Percentiles rank a stretch among this genome's conserved stretches.
phyloP scores from a whole-genome alignment of 2,329 filamentous ascomycete species.

The Pseudogymnoascus sp. region DNA sequence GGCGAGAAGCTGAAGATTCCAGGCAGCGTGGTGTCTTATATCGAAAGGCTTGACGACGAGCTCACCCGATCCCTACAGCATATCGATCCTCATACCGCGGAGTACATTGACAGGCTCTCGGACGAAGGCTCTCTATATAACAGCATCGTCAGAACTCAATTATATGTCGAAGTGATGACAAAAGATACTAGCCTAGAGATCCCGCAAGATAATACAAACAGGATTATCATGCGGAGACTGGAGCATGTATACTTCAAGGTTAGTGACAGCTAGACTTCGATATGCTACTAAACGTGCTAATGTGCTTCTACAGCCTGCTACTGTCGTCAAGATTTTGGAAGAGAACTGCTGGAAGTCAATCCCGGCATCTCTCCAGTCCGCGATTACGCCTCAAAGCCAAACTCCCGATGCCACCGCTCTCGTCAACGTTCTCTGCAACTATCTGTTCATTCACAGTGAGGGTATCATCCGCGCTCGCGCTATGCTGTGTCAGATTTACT shows the following conservation, averaged over 20 bases:
- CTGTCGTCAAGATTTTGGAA: constrained; percentile 89
- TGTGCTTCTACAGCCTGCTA: constrained; percentile 54
- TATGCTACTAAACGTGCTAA: constrained; percentile 21
- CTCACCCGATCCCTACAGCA: constrained; percentile 93
- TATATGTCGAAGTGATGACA: constrained; percentile 80
- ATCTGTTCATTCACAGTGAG: constrained; percentile 89
- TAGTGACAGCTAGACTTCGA: constrained; percentile 23
- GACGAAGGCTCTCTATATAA: constrained; percentile 90
- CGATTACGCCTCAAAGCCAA: constrained; percentile 67
- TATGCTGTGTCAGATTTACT: constrained; percentile 98
- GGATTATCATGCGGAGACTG: constrained; percentile 83
- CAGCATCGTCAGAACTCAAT: constrained; percentile 76
- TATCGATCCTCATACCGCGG: constrained; percentile 96
- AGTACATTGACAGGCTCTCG: constrained; percentile 91
- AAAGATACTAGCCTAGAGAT: constrained; percentile 64
- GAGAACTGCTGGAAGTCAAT: constrained; percentile 87
- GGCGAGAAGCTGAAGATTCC: constrained; percentile 84
- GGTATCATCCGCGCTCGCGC: constrained; percentile 92
- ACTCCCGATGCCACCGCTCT: constrained; percentile 64
- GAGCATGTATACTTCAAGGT: constrained; percentile 99
- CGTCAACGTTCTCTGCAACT: constrained; percentile 83
- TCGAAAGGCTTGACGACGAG: constrained; percentile 94
- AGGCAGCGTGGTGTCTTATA: constrained; percentile 87
- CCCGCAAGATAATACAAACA: constrained; percentile 82
- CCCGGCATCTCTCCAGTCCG: constrained; percentile 62